Evolutionary conservation across 257 asterid species (phyloP).

Genomic region (Solanum dulcamara): DNA sequence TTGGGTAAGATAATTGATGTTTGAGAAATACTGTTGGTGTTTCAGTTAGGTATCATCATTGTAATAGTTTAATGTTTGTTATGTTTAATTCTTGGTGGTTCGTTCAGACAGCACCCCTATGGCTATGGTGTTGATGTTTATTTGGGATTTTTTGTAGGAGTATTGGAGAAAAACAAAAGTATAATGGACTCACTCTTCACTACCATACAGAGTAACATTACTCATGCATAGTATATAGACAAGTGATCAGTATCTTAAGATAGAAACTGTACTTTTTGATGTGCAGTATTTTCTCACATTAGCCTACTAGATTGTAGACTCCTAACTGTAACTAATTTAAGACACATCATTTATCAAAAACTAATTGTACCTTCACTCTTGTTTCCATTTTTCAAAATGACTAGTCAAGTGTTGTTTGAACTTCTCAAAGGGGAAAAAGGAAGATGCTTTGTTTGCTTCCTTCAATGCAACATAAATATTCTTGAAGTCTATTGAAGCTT

Average conservation of each 20-base stretch:
- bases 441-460: neutral
- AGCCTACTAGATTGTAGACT: neutral
- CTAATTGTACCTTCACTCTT: neutral
- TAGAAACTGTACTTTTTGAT: neutral
- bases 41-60: neutral
- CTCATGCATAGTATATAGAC: neutral
- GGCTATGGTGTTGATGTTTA: neutral
- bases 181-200: neutral
- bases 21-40: neutral
- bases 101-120: neutral
- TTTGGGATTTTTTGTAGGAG: neutral
- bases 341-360: neutral
- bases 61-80: neutral
- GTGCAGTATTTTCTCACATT: neutral
- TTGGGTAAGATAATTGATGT: neutral
- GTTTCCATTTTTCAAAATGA: neutral
- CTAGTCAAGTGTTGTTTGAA: neutral
- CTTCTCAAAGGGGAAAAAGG: neutral
- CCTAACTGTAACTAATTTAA: neutral
- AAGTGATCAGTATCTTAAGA: neutral
- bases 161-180: neutral
- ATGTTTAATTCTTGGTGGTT: neutral
- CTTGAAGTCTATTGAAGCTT: neutral
- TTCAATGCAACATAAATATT: neutral
- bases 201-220: neutral